phyloP scores from a whole-genome alignment of 2,329 filamentous ascomycete species.

The Paracamarosporium sp. region DNA sequence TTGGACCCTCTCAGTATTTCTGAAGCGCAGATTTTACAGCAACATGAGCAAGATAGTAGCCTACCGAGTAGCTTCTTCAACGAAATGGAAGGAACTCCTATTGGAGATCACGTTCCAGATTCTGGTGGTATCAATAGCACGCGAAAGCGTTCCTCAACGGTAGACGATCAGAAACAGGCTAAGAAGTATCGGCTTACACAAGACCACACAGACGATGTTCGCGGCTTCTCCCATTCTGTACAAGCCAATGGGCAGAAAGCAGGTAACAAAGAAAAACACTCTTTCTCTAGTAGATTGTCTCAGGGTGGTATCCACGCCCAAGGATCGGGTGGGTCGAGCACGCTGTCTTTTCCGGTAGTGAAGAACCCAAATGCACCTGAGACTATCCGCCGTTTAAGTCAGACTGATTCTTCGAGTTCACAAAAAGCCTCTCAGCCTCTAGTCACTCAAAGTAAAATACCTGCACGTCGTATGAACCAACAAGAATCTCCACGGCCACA shows the following conservation, averaged over 20 bases:
- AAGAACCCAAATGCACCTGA: conserved; percentile 75
- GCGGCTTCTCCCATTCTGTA: conserved; percentile 18
- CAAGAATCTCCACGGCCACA: conserved; percentile 35
- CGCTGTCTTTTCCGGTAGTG: conserved; percentile 74
- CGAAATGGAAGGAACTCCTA: conserved; percentile 27
- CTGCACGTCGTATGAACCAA: conserved; percentile 18
- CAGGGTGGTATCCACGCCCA: conserved; percentile 50
- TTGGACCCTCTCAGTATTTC: conserved; percentile 41
- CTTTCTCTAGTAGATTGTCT: conserved; percentile 37
- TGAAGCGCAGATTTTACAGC: conserved; percentile 23
- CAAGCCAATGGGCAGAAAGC: neutral
- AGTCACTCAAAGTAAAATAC: conserved; percentile 32
- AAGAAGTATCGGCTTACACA: conserved; percentile 15
- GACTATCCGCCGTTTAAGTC: conserved; percentile 70
- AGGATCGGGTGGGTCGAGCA: conserved; percentile 46
- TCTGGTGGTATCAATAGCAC: conserved; percentile 9
- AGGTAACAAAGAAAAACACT: conserved; percentile 10
- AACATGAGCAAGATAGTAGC: conserved; percentile 5
- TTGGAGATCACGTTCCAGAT: conserved; percentile 14
- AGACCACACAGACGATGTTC: neutral
- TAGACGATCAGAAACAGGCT: neutral
- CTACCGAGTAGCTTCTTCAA: conserved; percentile 14
- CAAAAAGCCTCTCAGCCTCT: conserved; percentile 41
- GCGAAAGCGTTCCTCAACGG: conserved; percentile 26
- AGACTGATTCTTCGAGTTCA: conserved; percentile 63